phyloP scores from a whole-genome alignment of 169 alveolate genomes.

The Babesia caballi region DNA sequence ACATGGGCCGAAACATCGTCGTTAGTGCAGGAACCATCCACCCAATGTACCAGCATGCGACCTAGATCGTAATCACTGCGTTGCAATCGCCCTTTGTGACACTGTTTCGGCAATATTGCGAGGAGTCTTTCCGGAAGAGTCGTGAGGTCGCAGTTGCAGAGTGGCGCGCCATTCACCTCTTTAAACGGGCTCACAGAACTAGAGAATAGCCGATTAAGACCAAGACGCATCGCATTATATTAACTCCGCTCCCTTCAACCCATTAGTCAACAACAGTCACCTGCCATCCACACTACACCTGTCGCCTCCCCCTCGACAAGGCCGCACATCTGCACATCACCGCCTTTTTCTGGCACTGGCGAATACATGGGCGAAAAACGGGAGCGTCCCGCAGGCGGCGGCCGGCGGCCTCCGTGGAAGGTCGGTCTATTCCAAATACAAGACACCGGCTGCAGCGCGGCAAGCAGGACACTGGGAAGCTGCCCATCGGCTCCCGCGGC shows the following conservation, averaged over 20 bases:
- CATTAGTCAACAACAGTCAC: too few species aligned
- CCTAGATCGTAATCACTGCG: not conserved
- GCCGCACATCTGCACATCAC: not conserved
- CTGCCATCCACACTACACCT: not conserved
- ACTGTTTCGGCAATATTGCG: not conserved
- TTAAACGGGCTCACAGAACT: too few species aligned
- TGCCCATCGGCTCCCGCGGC: constrained; percentile 48
- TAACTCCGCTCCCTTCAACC: too few species aligned
- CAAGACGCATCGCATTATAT: too few species aligned
- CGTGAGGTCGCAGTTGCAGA: not conserved
- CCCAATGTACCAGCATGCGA: not conserved
- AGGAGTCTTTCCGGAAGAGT: not conserved
- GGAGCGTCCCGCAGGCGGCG: not conserved
- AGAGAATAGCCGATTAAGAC: too few species aligned
- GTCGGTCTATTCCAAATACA: not conserved
- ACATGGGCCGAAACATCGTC: not conserved
- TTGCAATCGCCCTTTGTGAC: not conserved
- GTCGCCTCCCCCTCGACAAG: too few species aligned
- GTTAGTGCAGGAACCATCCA: not conserved
- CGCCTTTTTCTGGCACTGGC: not conserved
- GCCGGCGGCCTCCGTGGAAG: constrained; percentile 34
- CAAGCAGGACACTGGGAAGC: constrained; percentile 53
- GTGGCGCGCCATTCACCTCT: too few species aligned
- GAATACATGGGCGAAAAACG: constrained; percentile 16
- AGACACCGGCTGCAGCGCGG: constrained; percentile 10